Base-by-base conservation (phyloP, 257 asterid genomes). In the Cynanchum wilfordii region DNA sequence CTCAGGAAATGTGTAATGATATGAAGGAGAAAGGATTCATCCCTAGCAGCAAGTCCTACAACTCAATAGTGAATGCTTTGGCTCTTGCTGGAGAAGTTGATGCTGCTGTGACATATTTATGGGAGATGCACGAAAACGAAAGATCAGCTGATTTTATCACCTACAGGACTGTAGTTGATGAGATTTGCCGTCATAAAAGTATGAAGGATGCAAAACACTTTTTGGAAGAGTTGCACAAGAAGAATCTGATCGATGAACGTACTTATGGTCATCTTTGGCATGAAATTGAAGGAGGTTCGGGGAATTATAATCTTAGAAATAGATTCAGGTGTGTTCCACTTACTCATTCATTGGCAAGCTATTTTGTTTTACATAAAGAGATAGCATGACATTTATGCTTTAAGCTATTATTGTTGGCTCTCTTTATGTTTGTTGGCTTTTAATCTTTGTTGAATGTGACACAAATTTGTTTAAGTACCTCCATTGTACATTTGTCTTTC, bases 11-110 rank as follows among this genome's bases (percentile, higher is more conserved):
- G 56, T 91, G 83, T 82, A 85, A 82, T 71, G 84, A 82, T 57
- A 93, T 93, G 98, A 87, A 91, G 86, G 75, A 74, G 60, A 89
- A 74, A 71, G 96, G 97, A 33, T 88, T 86, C 42, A 75, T 88
- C 71, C 96, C 97, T n/a, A 87, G 95, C 77, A 70, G 86, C 75
- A 93, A 80, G 77, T 89, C 98, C 0, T 93, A 93, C 83, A 93
- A 91, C 85, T 89, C 98, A 17, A 74, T 91, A 30, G 96, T 89
- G 77, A 88, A 86, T 82, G 78, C 98, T 50, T 81, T 91, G 85
- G 92, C 96, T 78, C 85, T 93, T 51, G 93, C 83, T 68, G 98
- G 96, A 24, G 87, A 88, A 81, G 75, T 89, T 71, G 96, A 88
- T 78, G 90, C 82, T 80, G 98, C 98, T 20, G 91, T 91, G 75